Evolutionary conservation across 23 red algal species (phyloP).

Genomic region (Agarophyton chilense): DNA sequence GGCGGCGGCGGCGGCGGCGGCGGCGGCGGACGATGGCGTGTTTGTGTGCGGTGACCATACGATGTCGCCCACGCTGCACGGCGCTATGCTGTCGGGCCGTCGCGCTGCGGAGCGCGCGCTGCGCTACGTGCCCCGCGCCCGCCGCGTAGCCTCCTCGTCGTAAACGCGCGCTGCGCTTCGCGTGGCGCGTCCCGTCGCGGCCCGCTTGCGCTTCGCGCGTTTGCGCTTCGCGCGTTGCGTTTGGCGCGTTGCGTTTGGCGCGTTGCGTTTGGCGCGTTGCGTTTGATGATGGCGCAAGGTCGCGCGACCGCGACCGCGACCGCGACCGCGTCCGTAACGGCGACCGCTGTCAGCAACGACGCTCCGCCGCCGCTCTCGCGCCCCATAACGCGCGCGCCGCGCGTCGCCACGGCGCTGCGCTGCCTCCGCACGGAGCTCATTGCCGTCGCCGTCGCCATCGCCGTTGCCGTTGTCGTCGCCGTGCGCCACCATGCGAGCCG

Average conservation of each 20-base stretch:
- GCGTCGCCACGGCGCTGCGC: not conserved
- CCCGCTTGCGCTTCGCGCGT: too few species aligned
- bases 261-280: too few species aligned
- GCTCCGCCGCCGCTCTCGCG: not conserved
- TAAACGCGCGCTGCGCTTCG: too few species aligned
- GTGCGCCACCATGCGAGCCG: too few species aligned
- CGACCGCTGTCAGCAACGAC: not conserved
- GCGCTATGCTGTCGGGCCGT: conserved; percentile 48
- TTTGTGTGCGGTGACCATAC: conserved; percentile 70
- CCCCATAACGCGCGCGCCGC: not conserved
- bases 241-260: too few species aligned
- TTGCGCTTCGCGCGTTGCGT: too few species aligned
- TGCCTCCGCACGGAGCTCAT: not conserved
- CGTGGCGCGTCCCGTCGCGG: too few species aligned
- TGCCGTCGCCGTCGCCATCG: too few species aligned
- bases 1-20: not conserved
- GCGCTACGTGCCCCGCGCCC: not conserved
- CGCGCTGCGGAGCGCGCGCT: conserved; percentile 39
- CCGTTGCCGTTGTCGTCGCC: not conserved
- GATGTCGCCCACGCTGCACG: conserved; percentile 57
- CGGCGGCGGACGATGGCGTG: conserved; percentile 14
- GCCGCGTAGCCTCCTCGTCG: not conserved
- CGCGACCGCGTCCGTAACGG: not conserved
- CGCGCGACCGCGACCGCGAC: too few species aligned
- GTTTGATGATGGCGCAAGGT: too few species aligned